Conservation (phyloP, 1,284 basidiomycete species). For the Cystobasidium sp. region DNA sequence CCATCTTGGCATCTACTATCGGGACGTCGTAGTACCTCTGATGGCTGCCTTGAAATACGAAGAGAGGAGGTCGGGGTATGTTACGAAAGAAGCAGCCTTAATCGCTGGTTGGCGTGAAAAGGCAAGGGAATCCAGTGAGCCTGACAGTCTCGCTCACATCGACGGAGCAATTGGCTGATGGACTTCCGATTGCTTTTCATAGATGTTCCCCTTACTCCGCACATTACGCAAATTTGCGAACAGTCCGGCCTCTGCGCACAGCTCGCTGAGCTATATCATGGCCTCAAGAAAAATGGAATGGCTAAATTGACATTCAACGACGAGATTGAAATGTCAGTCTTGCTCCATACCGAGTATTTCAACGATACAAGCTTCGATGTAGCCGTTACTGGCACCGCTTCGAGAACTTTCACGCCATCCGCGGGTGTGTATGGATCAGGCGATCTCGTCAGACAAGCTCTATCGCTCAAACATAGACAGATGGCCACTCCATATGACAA, state of each 20-base stretch:
- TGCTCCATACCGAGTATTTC: slow-evolving; percentile 43
- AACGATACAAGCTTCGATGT: slow-evolving; percentile 9
- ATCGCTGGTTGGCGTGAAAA: slow-evolving; percentile 72
- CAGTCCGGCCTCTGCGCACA: slow-evolving; percentile 32
- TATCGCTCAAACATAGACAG: slow-evolving; percentile 28
- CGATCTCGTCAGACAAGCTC: slow-evolving; percentile 20
- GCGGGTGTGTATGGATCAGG: slow-evolving; percentile 3
- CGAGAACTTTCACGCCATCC: not conserved
- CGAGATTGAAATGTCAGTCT: slow-evolving; percentile 44
- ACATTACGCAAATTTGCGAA: slow-evolving; percentile 16
- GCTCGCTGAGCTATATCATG: slow-evolving; percentile 35
- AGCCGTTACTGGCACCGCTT: not conserved
- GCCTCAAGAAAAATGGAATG: slow-evolving; percentile 22
- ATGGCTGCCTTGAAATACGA: slow-evolving; percentile 85
- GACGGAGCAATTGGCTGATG: not conserved
- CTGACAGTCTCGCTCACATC: not conserved
- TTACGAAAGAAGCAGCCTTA: slow-evolving; percentile 68
- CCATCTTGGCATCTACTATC: slow-evolving; percentile 81
- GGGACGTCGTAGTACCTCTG: slow-evolving; percentile 55
- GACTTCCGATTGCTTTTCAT: not conserved
- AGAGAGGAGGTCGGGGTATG: slow-evolving; percentile 71
- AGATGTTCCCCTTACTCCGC: slow-evolving; percentile 25
- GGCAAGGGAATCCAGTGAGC: slow-evolving; percentile 46
- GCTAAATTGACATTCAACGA: slow-evolving; percentile 45
- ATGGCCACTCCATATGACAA: slow-evolving; percentile 24